phyloP scores from a whole-genome alignment of 1,139 yeast genomes.

The Geotrichum fermentans region DNA sequence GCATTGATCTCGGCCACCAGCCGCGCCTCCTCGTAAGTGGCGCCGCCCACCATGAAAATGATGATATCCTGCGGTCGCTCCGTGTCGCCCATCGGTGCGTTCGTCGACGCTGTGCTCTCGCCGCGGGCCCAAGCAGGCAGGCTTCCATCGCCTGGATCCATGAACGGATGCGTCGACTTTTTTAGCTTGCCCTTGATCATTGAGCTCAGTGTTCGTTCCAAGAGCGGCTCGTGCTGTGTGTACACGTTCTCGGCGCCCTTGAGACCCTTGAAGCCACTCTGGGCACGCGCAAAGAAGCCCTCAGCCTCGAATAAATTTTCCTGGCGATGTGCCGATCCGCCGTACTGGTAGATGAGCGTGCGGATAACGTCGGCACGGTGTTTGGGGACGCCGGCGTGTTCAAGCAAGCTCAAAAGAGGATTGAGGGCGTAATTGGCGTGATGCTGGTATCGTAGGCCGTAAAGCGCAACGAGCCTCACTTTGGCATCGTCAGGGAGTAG shows the following conservation, averaged over 20 bases:
- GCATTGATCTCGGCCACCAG: constrained; percentile 67
- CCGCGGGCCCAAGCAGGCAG: constrained; percentile 28
- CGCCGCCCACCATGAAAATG: constrained; percentile 83
- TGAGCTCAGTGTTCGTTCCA: constrained; percentile 50
- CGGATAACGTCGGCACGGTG: constrained; percentile 22
- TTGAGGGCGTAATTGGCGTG: constrained; percentile 41
- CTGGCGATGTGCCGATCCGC: constrained; percentile 44
- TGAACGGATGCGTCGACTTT: constrained; percentile 47
- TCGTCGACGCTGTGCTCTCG: constrained; percentile 23
- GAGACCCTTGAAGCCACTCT: constrained; percentile 43
- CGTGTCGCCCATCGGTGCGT: constrained; percentile 29
- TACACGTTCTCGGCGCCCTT: constrained; percentile 53
- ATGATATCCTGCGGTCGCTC: constrained; percentile 65
- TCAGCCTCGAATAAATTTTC: constrained; percentile 44
- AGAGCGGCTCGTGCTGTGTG: constrained; percentile 72
- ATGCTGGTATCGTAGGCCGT: constrained; percentile 61
- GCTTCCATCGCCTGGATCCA: constrained; percentile 40
- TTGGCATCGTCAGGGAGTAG: constrained; percentile 41
- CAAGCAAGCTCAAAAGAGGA: constrained; percentile 39
- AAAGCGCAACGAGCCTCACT: constrained; percentile 61
- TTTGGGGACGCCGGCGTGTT: constrained; percentile 37
- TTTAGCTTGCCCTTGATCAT: constrained; percentile 49
- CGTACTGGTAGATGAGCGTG: constrained; percentile 32
- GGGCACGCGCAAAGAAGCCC: constrained; percentile 42
- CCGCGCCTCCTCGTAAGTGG: constrained; percentile 87